A percentile compares a stretch with the other conserved stretches of the same genome.
These are phyloP conservation scores for Mortierella sp. DNA, from an alignment of 371 early-diverging fungal species.

Conservation along the genomic window DNA sequence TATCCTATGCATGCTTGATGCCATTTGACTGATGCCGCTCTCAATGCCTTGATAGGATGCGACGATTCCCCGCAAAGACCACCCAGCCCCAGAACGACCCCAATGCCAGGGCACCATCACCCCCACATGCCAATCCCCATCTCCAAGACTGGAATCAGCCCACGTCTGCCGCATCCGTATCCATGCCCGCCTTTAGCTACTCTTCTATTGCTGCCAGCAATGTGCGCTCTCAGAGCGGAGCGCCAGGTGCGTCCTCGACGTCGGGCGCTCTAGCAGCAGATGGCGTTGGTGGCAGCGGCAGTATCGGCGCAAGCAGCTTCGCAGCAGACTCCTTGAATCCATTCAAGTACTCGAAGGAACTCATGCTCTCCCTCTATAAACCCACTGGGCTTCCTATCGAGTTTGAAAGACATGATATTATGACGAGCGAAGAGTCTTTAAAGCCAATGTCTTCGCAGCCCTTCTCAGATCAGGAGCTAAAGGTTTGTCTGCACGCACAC, in stretches of 20 bases:
- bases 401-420: constrained; percentile 80
- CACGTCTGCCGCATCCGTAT: constrained; percentile 17
- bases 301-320: constrained; percentile 12
- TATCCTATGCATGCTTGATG: no score
- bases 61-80: constrained; percentile 56
- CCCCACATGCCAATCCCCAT: constrained; percentile 25
- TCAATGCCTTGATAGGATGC: constrained; percentile 47
- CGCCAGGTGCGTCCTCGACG: constrained; percentile 22
- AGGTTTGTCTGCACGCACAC: constrained; percentile 56
- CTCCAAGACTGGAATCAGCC: constrained; percentile 38
- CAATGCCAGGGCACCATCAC: constrained; percentile 26
- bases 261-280: constrained; percentile 24
- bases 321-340: constrained; percentile 59
- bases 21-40: no score
- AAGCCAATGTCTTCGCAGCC: constrained; percentile 74
- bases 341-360: constrained; percentile 82
- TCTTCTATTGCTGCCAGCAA: constrained; percentile 58
- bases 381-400: constrained; percentile 71
- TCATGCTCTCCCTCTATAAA: constrained; percentile 81
- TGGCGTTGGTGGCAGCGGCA: constrained; percentile 7
- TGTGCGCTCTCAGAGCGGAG: constrained; percentile 43
- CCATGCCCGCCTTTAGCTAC: constrained; percentile 52
- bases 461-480: constrained; percentile 74
- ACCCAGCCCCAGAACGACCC: constrained; percentile 32
- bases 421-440: constrained; percentile 70